Percentiles rank a stretch among this genome's conserved stretches.
Conservation (phyloP, 768 basidiomycete species). For the Favolaschia claudopus region DNA sequence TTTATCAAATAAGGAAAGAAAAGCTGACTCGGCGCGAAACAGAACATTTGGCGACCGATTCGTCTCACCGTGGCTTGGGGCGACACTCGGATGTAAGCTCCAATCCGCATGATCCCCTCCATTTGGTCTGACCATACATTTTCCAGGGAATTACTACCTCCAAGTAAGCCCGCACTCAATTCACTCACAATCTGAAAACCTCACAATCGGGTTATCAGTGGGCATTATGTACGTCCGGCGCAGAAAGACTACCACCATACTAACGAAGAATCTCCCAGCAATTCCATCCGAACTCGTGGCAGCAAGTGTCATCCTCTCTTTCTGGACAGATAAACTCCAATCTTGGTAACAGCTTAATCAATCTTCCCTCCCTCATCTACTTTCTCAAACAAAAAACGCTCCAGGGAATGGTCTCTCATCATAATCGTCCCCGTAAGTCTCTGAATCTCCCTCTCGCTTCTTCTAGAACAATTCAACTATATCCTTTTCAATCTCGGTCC, state of each 20-base stretch:
- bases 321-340: slow-evolving; percentile 19
- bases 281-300: slow-evolving; percentile 20
- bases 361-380: slow-evolving; percentile 31
- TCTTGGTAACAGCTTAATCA: background rate
- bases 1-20: too few species aligned
- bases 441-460: background rate
- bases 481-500: background rate
- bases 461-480: background rate
- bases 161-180: slow-evolving; percentile 34
- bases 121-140: background rate
- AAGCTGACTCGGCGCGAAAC: slow-evolving; percentile 67
- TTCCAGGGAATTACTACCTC: slow-evolving; percentile 67
- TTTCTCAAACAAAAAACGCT: slow-evolving; percentile 22
- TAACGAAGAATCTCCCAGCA: background rate
- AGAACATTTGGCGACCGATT: slow-evolving; percentile 65
- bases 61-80: slow-evolving; percentile 66
- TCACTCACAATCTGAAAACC: slow-evolving; percentile 26
- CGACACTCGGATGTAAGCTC: slow-evolving; percentile 54
- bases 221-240: slow-evolving; percentile 35
- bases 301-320: slow-evolving; percentile 17
- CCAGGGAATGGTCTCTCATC: slow-evolving; percentile 66
- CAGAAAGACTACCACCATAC: too few species aligned
- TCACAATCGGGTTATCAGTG: slow-evolving; percentile 33
- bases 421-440: slow-evolving; percentile 60
- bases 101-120: too few species aligned